Base-by-base conservation (phyloP, 2,329 filamentous ascomycete species). In the Diplocarpon mali region DNA sequence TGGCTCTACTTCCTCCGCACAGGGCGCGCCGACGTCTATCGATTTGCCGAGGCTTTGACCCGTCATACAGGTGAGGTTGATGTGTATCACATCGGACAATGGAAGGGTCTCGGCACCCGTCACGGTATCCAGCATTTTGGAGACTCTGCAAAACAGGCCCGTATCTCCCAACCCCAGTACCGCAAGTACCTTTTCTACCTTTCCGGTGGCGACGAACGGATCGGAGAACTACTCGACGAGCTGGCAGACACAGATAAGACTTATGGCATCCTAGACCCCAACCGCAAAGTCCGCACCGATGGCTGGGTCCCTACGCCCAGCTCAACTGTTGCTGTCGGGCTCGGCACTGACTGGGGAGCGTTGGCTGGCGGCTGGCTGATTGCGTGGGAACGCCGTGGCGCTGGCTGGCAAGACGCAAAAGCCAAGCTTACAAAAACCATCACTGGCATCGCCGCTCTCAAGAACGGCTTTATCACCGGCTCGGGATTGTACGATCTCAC, bases 1-100 rank as follows among this genome's bases (percentile, higher is more conserved):
- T 80, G 77, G 77, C 69, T 69, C 3, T 73, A 76, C 46, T 81
- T 80, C 60, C 65, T 80, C 2, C 70, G 72, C 9, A 80, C 75
- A 0, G 75, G 75, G 0, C 65, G 71, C 2, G 67, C 69, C 2
- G 74, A 77, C 42, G 69, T 76, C 0, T 81, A 72, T 53, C 67
- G 72, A 0, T 69, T 80, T 38, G 75, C 76, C 0, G 76, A 80
- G 54, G 71, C 73, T 0, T 61, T 77, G 14, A 53, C 72, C 0
- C 66, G 76, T 1, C 77, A 80, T 44, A 76, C 73, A 0, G 69
- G 72, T 1, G 77, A 81, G 44, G 76, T 80, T 0, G 77, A 81
- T 48, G 70, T 75, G 0, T 80, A 81, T 51, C 77, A 81, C 50
- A 55, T 72, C 0, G 76, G 77, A 0, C 60, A 66, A 8, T 77